phyloP scores from a whole-genome alignment of 176 grass and related monocot species.

The Aegilops bicornis region DNA sequence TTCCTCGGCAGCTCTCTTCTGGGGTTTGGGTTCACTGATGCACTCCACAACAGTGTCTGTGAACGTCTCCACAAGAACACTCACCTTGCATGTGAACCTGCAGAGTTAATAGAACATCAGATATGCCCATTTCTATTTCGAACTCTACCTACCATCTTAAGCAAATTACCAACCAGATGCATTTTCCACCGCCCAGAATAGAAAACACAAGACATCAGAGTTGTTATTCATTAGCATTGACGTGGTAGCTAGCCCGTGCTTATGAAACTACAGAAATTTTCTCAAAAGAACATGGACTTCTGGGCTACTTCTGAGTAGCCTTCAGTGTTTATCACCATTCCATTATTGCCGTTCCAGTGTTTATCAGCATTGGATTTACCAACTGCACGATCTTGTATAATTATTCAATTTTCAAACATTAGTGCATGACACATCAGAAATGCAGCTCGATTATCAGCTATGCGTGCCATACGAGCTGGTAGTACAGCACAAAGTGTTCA shows the following conservation, averaged over 20 bases:
- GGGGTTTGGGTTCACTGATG: slow-evolving; percentile 44
- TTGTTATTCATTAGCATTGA: not conserved
- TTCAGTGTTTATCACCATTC: not conserved
- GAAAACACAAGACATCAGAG: not conserved
- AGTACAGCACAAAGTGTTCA: not conserved
- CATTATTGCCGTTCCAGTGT: not conserved
- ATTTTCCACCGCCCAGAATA: not conserved
- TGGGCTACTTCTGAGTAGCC: not conserved
- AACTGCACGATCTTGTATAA: not conserved
- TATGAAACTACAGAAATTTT: not conserved
- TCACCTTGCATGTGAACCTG: slow-evolving; percentile 73
- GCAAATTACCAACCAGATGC: not conserved
- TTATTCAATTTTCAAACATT: not conserved
- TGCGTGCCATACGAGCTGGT: not conserved
- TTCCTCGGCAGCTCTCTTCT: slow-evolving; percentile 49
- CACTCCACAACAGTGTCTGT: slow-evolving; percentile 43
- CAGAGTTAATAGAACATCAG: not conserved
- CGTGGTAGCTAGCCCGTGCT: not conserved
- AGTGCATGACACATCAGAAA: not conserved
- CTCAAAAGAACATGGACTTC: not conserved
- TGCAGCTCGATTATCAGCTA: not conserved
- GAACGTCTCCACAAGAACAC: slow-evolving; percentile 40
- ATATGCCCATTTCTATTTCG: not conserved
- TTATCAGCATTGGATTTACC: not conserved
- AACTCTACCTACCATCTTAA: not conserved